These are phyloP conservation scores for Eucalyptus marginata DNA, from an alignment of 345 rosid species.

Conservation along the genomic window DNA sequence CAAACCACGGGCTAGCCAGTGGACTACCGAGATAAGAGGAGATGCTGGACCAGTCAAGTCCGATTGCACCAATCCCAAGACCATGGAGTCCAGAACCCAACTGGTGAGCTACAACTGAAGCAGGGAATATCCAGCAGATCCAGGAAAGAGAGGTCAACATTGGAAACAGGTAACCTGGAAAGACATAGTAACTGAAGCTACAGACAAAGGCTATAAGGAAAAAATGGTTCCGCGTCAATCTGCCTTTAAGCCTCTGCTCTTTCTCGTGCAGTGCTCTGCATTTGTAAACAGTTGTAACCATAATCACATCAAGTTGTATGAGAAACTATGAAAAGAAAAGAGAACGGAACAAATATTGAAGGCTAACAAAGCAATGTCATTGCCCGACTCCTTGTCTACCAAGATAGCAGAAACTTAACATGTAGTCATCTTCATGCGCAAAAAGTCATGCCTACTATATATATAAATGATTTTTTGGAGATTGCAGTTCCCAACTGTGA, in stretches of 20 bases:
- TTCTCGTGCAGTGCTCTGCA: constrained; percentile 52
- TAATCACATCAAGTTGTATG: neutral
- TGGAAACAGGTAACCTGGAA: constrained; percentile 54
- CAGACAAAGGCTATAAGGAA: constrained; percentile 42
- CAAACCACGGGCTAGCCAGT: constrained; percentile 69
- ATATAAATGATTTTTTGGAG: neutral
- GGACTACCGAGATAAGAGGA: constrained; percentile 63
- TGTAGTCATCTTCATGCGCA: neutral
- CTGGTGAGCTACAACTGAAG: constrained; percentile 46
- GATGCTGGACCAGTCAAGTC: constrained; percentile 60
- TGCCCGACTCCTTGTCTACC: neutral
- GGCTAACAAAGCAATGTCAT: neutral
- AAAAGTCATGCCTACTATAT: neutral
- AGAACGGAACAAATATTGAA: neutral
- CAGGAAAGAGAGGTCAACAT: constrained; percentile 41
- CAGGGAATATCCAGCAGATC: constrained; percentile 56
- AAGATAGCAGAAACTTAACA: neutral
- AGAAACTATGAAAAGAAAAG: neutral
- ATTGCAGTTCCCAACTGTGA: neutral
- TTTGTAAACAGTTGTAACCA: neutral
- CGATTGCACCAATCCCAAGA: constrained; percentile 45
- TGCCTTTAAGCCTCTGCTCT: constrained; percentile 27
- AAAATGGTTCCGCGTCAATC: constrained; percentile 45
- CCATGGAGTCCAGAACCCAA: constrained; percentile 62
- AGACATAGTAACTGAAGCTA: constrained; percentile 48